These are phyloP conservation scores for Scenedesmus sp. DNA, from an alignment of 163 green algal species.

Conservation along the genomic window DNA sequence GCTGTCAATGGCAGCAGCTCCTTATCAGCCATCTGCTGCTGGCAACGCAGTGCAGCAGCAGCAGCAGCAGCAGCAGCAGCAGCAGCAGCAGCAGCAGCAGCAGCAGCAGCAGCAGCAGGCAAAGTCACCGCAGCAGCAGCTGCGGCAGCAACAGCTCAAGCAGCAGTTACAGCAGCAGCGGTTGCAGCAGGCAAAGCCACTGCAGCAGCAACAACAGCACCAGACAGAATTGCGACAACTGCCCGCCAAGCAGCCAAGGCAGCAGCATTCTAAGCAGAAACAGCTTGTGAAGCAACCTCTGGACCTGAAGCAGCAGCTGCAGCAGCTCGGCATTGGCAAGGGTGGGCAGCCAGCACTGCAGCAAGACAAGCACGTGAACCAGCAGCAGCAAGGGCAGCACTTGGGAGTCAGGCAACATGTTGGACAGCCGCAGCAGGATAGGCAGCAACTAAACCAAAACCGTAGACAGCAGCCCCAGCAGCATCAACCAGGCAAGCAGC, in stretches of 20 bases:
- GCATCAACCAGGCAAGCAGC: not conserved
- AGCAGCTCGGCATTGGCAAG: not conserved
- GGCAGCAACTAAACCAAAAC: not conserved
- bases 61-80: not conserved
- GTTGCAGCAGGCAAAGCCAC: not conserved
- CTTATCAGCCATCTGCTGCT: not conserved
- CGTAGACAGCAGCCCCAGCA: not conserved
- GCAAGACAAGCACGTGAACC: not conserved
- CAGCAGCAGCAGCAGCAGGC: not conserved
- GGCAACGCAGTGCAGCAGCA: too few relatives aligned
- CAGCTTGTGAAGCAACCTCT: conserved; percentile 27
- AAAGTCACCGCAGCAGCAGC: not conserved
- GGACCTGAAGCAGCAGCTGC: conserved; percentile 17
- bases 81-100: not conserved
- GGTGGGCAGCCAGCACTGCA: not conserved
- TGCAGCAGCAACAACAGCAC: not conserved
- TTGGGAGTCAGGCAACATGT: not conserved
- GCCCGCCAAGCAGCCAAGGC: not conserved
- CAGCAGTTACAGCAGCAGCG: not conserved
- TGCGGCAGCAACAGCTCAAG: not conserved
- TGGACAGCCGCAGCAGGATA: conserved; percentile 5
- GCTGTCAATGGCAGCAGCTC: not conserved
- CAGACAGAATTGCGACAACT: not conserved
- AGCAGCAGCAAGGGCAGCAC: not conserved
- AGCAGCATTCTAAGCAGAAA: conserved; percentile 24